A percentile compares a stretch with the other conserved stretches of the same genome.
phyloP scores from a whole-genome alignment of 768 basidiomycete genomes.

The Termitomyces sp. region DNA sequence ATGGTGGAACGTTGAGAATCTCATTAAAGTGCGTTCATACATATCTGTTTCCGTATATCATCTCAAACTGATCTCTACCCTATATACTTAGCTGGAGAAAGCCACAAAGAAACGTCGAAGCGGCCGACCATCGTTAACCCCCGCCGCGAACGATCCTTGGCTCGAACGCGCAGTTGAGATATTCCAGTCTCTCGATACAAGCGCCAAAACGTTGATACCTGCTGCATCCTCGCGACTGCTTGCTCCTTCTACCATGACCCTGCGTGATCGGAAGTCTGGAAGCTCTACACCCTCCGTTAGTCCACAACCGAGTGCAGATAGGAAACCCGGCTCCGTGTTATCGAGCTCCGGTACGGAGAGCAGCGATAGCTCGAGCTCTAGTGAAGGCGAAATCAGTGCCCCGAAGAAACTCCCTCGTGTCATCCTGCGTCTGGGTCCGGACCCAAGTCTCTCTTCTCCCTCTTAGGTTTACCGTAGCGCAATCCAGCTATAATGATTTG shows the following conservation, averaged over 20 bases:
- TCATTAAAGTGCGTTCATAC: conserved; percentile 47
- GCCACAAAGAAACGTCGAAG: conserved; percentile 59
- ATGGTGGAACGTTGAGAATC: conserved; percentile 69
- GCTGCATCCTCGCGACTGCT: conserved; percentile 1
- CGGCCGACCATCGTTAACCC: conserved; percentile 39
- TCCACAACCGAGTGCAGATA: conserved; percentile 9
- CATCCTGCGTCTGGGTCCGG: conserved; percentile 29
- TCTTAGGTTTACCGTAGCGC: neutral
- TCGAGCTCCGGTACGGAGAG: neutral
- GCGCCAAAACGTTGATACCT: conserved; percentile 6
- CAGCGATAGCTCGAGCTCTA: conserved; percentile 25
- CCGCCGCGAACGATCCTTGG: conserved; percentile 46
- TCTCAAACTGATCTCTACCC: neutral
- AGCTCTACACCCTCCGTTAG: conserved; percentile 6
- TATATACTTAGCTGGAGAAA: conserved; percentile 52
- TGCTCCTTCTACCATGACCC: conserved; percentile 11
- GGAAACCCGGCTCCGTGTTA: conserved; percentile 14
- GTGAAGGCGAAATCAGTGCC: conserved; percentile 41
- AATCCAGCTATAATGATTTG: neutral
- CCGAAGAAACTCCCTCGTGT: conserved; percentile 30
- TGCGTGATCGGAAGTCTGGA: conserved; percentile 14
- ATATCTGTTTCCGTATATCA: neutral
- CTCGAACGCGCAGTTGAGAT: conserved; percentile 51
- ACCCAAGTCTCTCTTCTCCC: conserved; percentile 9
- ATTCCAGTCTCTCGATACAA: conserved; percentile 41